Conservation (phyloP, 148 eudicot genomes). For the Rhododendron griersonianum region DNA sequence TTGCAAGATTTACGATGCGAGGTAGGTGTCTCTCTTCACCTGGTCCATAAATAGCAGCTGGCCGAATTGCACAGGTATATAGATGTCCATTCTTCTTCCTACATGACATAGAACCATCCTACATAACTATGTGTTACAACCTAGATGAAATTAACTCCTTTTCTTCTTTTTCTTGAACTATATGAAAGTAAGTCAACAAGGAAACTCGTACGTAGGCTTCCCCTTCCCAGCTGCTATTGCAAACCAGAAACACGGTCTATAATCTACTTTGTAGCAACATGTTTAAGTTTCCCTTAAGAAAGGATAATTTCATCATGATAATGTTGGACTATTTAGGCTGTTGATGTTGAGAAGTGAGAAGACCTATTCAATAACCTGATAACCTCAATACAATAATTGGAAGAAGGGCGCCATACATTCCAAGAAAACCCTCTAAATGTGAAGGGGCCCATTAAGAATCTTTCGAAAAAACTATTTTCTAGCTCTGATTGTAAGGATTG, state of each 20-base stretch:
- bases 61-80: slow-evolving; percentile 85
- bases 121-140: background rate
- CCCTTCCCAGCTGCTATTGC: background rate
- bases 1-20: slow-evolving; percentile 54
- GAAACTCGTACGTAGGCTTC: background rate
- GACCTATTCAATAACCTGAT: background rate
- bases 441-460: background rate
- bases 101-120: slow-evolving; percentile 17
- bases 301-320: background rate
- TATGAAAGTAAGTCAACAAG: background rate
- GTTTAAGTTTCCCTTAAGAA: background rate
- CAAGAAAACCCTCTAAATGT: background rate
- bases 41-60: slow-evolving; percentile 95
- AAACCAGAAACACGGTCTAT: background rate
- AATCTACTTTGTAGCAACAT: background rate
- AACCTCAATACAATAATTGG: background rate
- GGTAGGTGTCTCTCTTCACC: slow-evolving; percentile 95
- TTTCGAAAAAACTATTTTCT: background rate
- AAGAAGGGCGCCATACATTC: background rate
- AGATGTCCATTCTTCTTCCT: slow-evolving; percentile 70
- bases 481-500: background rate
- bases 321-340: background rate
- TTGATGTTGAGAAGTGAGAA: background rate
- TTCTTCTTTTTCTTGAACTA: background rate
- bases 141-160: background rate